Conservation (phyloP, 1,139 yeast genomes). For the Citeromyces hawaiiensis region DNA sequence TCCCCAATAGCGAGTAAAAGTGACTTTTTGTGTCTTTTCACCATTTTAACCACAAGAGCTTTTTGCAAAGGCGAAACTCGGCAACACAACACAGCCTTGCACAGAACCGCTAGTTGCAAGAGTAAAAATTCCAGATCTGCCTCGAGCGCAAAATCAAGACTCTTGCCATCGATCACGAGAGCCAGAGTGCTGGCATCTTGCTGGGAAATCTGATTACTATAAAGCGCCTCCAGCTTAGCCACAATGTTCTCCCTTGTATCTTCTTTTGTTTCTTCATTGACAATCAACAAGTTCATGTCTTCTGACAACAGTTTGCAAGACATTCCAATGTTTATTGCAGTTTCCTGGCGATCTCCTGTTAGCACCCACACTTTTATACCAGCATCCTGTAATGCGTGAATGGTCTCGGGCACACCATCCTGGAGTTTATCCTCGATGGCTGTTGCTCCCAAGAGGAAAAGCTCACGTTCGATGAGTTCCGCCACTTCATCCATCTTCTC, state of each 20-base stretch:
- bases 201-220: conserved; percentile 47
- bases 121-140: conserved; percentile 68
- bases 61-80: conserved; percentile 96
- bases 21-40: conserved; percentile 66
- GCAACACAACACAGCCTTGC: conserved; percentile 95
- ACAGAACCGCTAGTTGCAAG: conserved; percentile 67
- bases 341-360: conserved; percentile 97
- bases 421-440: conserved; percentile 97
- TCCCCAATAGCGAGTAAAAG: conserved; percentile 90
- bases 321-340: conserved; percentile 99
- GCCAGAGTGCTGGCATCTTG: conserved; percentile 78
- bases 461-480: conserved; percentile 68
- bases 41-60: conserved; percentile 90
- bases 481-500: conserved; percentile 74
- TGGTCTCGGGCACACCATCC: conserved; percentile 97
- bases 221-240: conserved; percentile 67
- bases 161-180: conserved; percentile 85
- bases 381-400: conserved; percentile 87
- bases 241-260: conserved; percentile 60
- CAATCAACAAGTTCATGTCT: conserved; percentile 85
- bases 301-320: conserved; percentile 88
- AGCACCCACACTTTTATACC: conserved; percentile 96
- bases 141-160: conserved; percentile 76
- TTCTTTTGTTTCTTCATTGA: conserved; percentile 74
- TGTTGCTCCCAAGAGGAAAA: conserved; percentile 86